Evolutionary conservation across 2,329 filamentous ascomycete genomes (phyloP).

Genomic region (Chaetomium olivaceum): DNA sequence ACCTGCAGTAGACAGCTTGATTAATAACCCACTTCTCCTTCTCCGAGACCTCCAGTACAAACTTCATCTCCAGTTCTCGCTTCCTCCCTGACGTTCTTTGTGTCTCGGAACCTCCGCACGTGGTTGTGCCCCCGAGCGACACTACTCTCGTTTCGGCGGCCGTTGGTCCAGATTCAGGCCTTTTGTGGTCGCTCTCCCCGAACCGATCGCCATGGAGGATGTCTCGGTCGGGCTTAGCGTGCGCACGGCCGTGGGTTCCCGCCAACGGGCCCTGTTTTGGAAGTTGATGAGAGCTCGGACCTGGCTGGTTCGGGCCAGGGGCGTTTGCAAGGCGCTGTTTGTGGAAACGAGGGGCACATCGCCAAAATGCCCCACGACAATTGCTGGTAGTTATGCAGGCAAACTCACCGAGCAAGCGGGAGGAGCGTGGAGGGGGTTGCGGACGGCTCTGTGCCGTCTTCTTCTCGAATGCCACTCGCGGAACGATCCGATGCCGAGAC

Average conservation of each 20-base stretch:
- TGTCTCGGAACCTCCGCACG: conserved; percentile 17
- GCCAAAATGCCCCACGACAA: not conserved
- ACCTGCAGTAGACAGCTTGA: not conserved
- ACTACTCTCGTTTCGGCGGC: not conserved
- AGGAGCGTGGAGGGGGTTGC: not conserved
- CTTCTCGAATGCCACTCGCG: conserved; percentile 2
- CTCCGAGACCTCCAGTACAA: not conserved
- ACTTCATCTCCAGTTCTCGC: not conserved
- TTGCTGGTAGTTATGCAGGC: not conserved
- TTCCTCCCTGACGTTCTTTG: not conserved
- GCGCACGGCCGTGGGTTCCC: conserved; percentile 13
- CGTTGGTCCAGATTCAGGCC: not conserved
- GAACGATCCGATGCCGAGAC: conserved; percentile 1
- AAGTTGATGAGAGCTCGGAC: conserved; percentile 4
- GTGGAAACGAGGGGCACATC: not conserved
- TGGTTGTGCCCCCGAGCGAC: not conserved
- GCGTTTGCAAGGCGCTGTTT: conserved; percentile 1
- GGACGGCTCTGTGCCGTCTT: not conserved
- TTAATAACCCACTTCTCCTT: not conserved
- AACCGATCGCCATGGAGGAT: not conserved
- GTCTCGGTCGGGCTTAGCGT: conserved; percentile 8
- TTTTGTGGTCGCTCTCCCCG: not conserved
- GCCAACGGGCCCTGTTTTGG: conserved; percentile 14
- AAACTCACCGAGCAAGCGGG: not conserved
- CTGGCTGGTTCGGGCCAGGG: conserved; percentile 2